phyloP scores from a whole-genome alignment of 2,329 filamentous ascomycete genomes.

The Xylariaceae sp. region DNA sequence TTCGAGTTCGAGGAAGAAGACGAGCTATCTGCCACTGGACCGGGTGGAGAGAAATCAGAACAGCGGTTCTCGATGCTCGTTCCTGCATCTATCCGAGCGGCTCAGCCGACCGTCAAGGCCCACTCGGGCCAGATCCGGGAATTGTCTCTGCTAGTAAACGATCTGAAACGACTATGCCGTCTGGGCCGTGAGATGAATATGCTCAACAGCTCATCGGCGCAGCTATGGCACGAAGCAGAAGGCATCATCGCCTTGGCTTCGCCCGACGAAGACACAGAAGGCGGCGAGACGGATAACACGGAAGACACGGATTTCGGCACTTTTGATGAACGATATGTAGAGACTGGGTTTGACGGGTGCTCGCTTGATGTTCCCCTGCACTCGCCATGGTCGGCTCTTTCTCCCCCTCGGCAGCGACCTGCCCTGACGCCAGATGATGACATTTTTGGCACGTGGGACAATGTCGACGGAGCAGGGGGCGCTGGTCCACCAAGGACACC shows the following conservation, averaged over 20 bases:
- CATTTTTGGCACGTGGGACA: slow-evolving; percentile 53
- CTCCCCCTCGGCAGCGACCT: slow-evolving; percentile 49
- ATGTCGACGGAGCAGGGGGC: slow-evolving; percentile 34
- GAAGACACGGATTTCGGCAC: slow-evolving; percentile 36
- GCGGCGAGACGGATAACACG: slow-evolving; percentile 30
- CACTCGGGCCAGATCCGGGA: slow-evolving; percentile 82
- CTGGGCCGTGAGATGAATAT: slow-evolving; percentile 65
- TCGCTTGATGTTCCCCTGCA: slow-evolving; percentile 39
- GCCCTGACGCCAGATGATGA: slow-evolving; percentile 63
- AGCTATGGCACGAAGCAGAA: slow-evolving; percentile 74
- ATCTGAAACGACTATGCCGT: slow-evolving; percentile 70
- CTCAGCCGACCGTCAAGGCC: slow-evolving; percentile 74
- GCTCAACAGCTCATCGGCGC: slow-evolving; percentile 51
- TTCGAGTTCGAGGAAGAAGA: slow-evolving; percentile 62
- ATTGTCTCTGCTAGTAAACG: slow-evolving; percentile 74
- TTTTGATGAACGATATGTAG: slow-evolving; percentile 41
- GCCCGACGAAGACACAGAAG: slow-evolving; percentile 52
- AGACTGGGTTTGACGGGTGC: slow-evolving; percentile 44
- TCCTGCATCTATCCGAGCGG: slow-evolving; percentile 72
- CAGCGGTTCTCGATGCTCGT: slow-evolving; percentile 57
- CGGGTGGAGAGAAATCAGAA: slow-evolving; percentile 32
- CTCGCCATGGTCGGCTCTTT: slow-evolving; percentile 39
- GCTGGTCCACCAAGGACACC: slow-evolving; percentile 37
- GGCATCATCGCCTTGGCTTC: slow-evolving; percentile 82
- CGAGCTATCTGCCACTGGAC: slow-evolving; percentile 33